These are phyloP conservation scores for Glycyrrhiza uralensis DNA, from an alignment of 306 rosid genomes.

Conservation along the genomic window DNA sequence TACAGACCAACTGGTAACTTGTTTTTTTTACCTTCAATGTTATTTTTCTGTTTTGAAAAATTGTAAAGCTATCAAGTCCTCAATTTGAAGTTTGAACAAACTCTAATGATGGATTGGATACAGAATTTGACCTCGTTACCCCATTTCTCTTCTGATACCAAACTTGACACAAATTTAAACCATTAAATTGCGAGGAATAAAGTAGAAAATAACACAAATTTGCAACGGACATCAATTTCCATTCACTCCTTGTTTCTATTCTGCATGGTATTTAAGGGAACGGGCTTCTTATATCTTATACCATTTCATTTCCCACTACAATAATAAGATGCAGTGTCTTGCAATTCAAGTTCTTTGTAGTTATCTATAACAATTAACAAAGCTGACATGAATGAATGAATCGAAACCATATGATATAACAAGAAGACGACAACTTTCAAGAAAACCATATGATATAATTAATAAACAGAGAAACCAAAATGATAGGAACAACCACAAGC, in stretches of 20 bases:
- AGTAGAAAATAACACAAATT: neutral
- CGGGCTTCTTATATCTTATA: neutral
- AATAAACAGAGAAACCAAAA: neutral
- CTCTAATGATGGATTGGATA: neutral
- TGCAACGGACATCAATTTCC: neutral
- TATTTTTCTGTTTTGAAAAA: neutral
- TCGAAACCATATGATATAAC: neutral
- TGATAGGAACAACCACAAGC: neutral
- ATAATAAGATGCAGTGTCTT: neutral
- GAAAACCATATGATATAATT: neutral
- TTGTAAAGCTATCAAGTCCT: neutral
- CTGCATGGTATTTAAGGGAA: neutral
- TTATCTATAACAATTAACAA: neutral
- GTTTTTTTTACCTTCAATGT: neutral
- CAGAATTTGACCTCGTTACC: neutral
- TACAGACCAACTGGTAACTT: neutral
- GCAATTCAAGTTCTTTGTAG: neutral
- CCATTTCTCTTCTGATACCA: neutral
- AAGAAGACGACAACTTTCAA: neutral
- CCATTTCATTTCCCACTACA: neutral
- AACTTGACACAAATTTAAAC: neutral
- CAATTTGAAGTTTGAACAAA: neutral
- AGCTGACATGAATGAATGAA: conserved; percentile 4
- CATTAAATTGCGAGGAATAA: neutral
- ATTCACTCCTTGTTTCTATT: neutral